A percentile compares a stretch with the other conserved stretches of the same genome.
Evolutionary conservation across 768 basidiomycete species (phyloP).

Genomic region (Auricularia auricula-judae): DNA sequence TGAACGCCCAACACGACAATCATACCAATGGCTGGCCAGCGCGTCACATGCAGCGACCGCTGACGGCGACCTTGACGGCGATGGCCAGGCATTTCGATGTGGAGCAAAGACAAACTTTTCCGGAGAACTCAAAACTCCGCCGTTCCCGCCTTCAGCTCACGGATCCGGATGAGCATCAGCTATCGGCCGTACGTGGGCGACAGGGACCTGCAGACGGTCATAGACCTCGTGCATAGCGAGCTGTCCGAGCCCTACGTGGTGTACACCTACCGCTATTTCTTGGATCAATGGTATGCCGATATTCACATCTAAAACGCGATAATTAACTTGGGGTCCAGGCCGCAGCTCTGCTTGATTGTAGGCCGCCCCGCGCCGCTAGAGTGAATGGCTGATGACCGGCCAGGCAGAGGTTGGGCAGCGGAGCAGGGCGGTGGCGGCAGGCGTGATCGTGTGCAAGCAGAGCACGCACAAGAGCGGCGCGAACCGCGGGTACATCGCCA

Average conservation of each 20-base stretch:
- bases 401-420: neutral
- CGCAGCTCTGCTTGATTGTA: slow-evolving; percentile 78
- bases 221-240: slow-evolving; percentile 81
- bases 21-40: no score
- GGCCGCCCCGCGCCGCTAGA: slow-evolving; percentile 4
- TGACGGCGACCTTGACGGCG: no score
- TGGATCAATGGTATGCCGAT: slow-evolving; percentile 71
- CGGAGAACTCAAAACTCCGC: no score
- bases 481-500: slow-evolving; percentile 94
- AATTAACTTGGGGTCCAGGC: slow-evolving; percentile 38
- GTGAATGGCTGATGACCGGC: neutral
- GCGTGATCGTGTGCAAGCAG: slow-evolving; percentile 96
- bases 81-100: no score
- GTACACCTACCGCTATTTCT: slow-evolving; percentile 94
- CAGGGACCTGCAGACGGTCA: slow-evolving; percentile 69
- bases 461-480: slow-evolving; percentile 65
- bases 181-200: slow-evolving; percentile 73
- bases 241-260: slow-evolving; percentile 93
- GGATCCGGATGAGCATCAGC: slow-evolving; percentile 21
- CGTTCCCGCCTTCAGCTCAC: neutral
- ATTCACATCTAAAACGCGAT: neutral
- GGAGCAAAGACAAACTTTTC: no score
- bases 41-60: no score
- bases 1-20: no score
- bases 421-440: slow-evolving; percentile 41